phyloP scores from a whole-genome alignment of 768 basidiomycete genomes.

The Pulveroboletus sp. region DNA sequence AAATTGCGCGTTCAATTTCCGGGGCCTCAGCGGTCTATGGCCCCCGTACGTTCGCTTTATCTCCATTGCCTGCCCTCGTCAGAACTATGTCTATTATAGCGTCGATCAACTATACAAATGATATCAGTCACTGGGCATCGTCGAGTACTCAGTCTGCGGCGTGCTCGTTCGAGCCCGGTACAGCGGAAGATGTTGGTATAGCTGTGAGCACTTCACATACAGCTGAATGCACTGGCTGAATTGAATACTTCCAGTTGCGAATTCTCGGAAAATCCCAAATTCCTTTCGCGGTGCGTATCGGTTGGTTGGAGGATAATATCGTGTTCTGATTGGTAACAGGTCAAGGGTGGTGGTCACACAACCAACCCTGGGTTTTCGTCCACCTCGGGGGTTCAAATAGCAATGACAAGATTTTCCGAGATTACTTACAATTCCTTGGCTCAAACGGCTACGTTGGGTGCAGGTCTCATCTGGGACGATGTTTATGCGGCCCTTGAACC shows the following conservation, averaged over 20 bases:
- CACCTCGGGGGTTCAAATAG: constrained; percentile 53
- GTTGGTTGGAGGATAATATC: not conserved
- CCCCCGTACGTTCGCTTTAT: constrained; percentile 10
- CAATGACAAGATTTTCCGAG: constrained; percentile 47
- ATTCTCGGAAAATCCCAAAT: constrained; percentile 42
- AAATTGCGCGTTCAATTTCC: constrained; percentile 21
- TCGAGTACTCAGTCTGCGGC: constrained; percentile 45
- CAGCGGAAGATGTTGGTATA: constrained; percentile 36
- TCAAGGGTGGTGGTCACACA: constrained; percentile 62
- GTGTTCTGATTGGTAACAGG: constrained; percentile 27
- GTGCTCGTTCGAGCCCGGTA: constrained; percentile 61
- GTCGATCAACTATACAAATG: constrained; percentile 34
- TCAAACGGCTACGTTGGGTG: constrained; percentile 38
- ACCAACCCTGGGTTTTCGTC: constrained; percentile 57
- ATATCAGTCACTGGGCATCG: constrained; percentile 49
- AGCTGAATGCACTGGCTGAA: no score
- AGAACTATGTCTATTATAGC: not conserved
- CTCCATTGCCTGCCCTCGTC: not conserved
- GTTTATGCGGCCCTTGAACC: constrained; percentile 52
- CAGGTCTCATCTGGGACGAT: constrained; percentile 60
- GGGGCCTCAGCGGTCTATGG: constrained; percentile 46
- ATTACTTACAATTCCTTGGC: constrained; percentile 35
- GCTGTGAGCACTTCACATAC: not conserved
- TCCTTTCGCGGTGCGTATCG: constrained; percentile 21
- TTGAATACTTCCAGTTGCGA: constrained; percentile 1